phyloP scores from a whole-genome alignment of 768 basidiomycete genomes.

The Hygrocybe coccinea region DNA sequence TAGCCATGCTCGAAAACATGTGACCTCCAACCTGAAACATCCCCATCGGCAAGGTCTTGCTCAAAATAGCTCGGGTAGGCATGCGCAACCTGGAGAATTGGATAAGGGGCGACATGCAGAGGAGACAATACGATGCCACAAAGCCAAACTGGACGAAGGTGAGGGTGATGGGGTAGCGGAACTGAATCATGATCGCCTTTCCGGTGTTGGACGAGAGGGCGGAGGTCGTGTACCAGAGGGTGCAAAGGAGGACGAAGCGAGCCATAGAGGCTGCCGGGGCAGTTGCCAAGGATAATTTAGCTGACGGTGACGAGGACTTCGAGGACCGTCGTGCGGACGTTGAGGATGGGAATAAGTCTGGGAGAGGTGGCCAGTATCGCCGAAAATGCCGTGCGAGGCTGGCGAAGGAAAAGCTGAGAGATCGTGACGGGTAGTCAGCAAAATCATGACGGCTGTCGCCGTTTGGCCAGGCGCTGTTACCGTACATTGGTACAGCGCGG shows the following conservation, averaged over 20 bases:
- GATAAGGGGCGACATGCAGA: conserved; percentile 74
- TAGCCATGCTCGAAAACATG: conserved; percentile 96
- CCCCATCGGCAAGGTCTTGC: conserved; percentile 89
- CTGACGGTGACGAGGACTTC: conserved; percentile 22
- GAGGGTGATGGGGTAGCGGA: conserved; percentile 92
- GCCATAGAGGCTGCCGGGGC: conserved; percentile 30
- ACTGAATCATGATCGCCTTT: conserved; percentile 88
- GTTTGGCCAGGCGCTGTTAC: neutral
- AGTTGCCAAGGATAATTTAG: conserved; percentile 30
- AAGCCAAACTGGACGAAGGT: conserved; percentile 98
- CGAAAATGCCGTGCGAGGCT: conserved; percentile 17
- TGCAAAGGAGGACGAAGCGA: conserved; percentile 74
- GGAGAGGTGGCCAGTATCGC: conserved; percentile 19
- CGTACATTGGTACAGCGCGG: neutral
- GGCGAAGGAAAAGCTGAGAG: neutral
- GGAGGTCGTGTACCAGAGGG: conserved; percentile 89
- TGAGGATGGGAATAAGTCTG: neutral
- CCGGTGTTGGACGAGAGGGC: conserved; percentile 96
- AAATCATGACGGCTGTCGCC: neutral
- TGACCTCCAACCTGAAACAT: conserved; percentile 97
- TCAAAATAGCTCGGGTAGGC: conserved; percentile 70
- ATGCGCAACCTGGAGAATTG: conserved; percentile 62
- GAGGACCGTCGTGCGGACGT: conserved; percentile 20
- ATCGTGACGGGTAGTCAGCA: neutral
- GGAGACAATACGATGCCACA: conserved; percentile 78